phyloP scores from a whole-genome alignment of 257 asterid species.

The Forsythia suspensa region DNA sequence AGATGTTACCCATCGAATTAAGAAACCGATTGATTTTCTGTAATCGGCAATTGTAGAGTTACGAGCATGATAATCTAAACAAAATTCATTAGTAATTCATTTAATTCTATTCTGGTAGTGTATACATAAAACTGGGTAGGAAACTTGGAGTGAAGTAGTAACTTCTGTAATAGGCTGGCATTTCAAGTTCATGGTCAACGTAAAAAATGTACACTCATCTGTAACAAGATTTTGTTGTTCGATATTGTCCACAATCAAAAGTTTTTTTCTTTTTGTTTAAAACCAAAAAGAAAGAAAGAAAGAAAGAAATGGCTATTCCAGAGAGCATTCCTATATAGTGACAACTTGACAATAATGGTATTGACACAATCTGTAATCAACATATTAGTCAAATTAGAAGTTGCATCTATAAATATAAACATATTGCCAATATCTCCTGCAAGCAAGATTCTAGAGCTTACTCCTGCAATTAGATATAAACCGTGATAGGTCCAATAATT shows the following conservation, averaged over 20 bases:
- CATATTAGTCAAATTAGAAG: too few relatives aligned
- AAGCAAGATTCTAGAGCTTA: conserved; percentile 36
- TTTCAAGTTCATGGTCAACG: conserved; percentile 16
- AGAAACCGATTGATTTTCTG: conserved; percentile 49
- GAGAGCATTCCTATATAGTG: too few relatives aligned
- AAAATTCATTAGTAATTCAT: conserved; percentile 49
- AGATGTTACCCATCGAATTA: conserved; percentile 16
- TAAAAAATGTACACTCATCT: background rate
- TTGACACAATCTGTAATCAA: too few relatives aligned
- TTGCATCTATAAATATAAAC: too few relatives aligned
- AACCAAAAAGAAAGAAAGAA: too few relatives aligned
- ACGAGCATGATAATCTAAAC: conserved; percentile 35
- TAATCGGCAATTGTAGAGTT: conserved; percentile 78
- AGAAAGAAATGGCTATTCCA: too few relatives aligned
- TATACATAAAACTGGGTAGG: conserved; percentile 25
- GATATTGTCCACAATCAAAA: background rate
- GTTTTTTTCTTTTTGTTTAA: too few relatives aligned
- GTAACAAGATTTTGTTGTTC: background rate
- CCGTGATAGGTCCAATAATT: conserved; percentile 51
- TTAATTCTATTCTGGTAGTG: conserved; percentile 30
- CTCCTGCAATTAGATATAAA: conserved; percentile 65
- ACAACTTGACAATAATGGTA: too few relatives aligned
- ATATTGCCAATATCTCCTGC: background rate
- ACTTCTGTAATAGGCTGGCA: background rate
- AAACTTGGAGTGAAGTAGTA: conserved; percentile 20